Evolutionary conservation across 148 eudicot genomes (phyloP), one percentile per base, ranked within the genome.

Genomic region (Euryodendron excelsum): DNA sequence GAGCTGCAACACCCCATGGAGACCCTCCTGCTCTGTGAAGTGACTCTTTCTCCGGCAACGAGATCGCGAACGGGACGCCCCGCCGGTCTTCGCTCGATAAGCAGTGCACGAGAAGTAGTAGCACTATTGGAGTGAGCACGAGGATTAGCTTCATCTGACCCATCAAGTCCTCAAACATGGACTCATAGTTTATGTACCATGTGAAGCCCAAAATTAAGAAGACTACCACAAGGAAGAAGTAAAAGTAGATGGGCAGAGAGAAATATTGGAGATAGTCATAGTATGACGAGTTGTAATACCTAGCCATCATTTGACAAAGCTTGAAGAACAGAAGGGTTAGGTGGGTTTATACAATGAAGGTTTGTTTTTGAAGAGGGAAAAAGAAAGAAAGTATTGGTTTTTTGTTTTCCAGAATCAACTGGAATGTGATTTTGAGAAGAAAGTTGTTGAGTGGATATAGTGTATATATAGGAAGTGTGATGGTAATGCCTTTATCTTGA

Each of bases 11-110:
- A 18, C 94, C 94, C 85, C 90, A 82, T 0, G 97, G 94, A 8
- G 97, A 90, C 9, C 93, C 94, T 41, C 97, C 94, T 1, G 86
- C 90, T 21, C 91, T 69, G 72, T 90, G 93, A 15, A 89, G 72
- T 0, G 89, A 78, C 21, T 90, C 91, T 69, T 72, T 85, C 52
- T 89, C 92, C 1, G 94, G 93, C 75, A 86, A 73, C 9, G 88
- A 81, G n/a, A 91, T 48, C 4, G 77, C 55, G 30, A 82, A 75
- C 0, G 88, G 84, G 53, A 83, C 80, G 2, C 45, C 44, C 17
- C 77, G 76, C 20, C 75, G 87, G 64, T 93, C 86, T 2, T 86
- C 66, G 27, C 59, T 50, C 3, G 91, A 91, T 2, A 93, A 75
- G 87, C 89, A 86, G 62, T 93, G 92, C 17, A 91, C 88, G 61